These are phyloP conservation scores for Talaromyces thailandensis DNA, from an alignment of 495 filamentous ascomycete species.

Conservation along the genomic window DNA sequence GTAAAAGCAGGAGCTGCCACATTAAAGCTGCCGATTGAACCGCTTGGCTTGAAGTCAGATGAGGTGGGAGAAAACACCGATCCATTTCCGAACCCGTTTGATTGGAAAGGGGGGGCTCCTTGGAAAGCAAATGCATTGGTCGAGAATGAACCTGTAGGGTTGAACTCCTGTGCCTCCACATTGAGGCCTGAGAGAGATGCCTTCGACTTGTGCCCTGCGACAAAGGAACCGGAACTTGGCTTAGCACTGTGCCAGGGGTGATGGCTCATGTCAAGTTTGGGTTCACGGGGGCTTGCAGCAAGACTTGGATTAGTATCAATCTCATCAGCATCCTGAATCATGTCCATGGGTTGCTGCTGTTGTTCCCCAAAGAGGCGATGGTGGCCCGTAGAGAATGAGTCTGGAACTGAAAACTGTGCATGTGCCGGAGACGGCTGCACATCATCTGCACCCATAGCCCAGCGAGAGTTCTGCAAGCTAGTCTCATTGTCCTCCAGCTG, in stretches of 20 bases:
- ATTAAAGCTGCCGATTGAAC: conserved; percentile 41
- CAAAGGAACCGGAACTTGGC: conserved; percentile 29
- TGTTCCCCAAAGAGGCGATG: conserved; percentile 15
- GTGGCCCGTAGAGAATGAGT: conserved; percentile 28
- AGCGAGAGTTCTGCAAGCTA: conserved; percentile 32
- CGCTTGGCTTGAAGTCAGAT: conserved; percentile 20
- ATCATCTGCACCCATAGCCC: conserved; percentile 25
- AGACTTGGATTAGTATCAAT: conserved; percentile 72
- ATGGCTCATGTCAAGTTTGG: conserved; percentile 22
- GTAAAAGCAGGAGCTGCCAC: conserved; percentile 62
- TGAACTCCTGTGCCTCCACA: conserved; percentile 80
- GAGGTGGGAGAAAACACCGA: conserved; percentile 10
- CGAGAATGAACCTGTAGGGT: conserved; percentile 55
- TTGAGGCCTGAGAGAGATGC: conserved; percentile 72
- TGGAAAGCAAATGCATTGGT: conserved; percentile 50
- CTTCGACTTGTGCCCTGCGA: conserved; percentile 46
- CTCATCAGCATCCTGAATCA: conserved; percentile 52
- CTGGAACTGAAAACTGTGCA: conserved; percentile 17
- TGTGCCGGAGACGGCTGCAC: conserved; percentile 1
- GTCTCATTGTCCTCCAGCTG: conserved; percentile 45
- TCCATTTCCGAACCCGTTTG: conserved; percentile 21
- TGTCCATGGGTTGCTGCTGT: conserved; percentile 19
- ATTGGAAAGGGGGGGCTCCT: conserved; percentile 45
- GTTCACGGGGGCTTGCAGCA: conserved; percentile 49
- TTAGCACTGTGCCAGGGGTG: conserved; percentile 32